A percentile compares a stretch with the other conserved stretches of the same genome.
phyloP scores from a whole-genome alignment of 2,329 filamentous ascomycete genomes.

The Alternaria ventricosa region DNA sequence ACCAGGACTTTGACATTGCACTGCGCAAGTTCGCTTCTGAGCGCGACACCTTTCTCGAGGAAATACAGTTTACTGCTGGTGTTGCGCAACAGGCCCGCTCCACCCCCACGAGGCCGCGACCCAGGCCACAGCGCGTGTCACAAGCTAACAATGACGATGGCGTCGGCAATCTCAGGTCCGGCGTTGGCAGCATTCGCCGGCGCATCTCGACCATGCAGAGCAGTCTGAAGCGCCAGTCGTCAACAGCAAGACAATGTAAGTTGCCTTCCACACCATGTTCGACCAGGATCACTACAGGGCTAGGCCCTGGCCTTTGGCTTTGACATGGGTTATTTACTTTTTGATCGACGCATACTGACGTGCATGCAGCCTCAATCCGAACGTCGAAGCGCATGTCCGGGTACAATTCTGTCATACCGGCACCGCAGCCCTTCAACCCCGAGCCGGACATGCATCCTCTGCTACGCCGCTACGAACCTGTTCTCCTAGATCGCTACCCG shows the following conservation, averaged over 20 bases:
- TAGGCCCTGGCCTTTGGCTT: not conserved
- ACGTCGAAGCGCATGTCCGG: constrained; percentile 91
- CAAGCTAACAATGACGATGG: constrained; percentile 61
- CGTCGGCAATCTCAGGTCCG: constrained; percentile 59
- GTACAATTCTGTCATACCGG: constrained; percentile 97
- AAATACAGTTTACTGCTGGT: constrained; percentile 86
- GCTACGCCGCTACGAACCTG: constrained; percentile 91
- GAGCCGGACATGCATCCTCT: constrained; percentile 95
- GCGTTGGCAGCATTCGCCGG: constrained; percentile 85
- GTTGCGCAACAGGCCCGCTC: constrained; percentile 58
- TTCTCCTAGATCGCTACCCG: constrained; percentile 93
- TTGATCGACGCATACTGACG: constrained; percentile 32
- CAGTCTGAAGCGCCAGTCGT: constrained; percentile 87
- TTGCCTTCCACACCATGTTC: constrained; percentile 19
- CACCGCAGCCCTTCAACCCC: constrained; percentile 85
- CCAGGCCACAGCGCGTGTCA: constrained; percentile 78
- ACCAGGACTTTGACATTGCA: constrained; percentile 93
- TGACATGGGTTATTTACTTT: constrained; percentile 30
- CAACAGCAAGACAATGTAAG: constrained; percentile 75
- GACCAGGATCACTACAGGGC: not conserved
- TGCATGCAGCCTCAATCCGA: constrained; percentile 66
- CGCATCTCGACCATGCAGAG: constrained; percentile 93
- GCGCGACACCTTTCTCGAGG: constrained; percentile 89
- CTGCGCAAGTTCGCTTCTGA: constrained; percentile 95
- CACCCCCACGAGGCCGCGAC: constrained; percentile 71